Base-by-base conservation (phyloP, 2,329 filamentous ascomycete species). In the Escovopsis sp. region DNA sequence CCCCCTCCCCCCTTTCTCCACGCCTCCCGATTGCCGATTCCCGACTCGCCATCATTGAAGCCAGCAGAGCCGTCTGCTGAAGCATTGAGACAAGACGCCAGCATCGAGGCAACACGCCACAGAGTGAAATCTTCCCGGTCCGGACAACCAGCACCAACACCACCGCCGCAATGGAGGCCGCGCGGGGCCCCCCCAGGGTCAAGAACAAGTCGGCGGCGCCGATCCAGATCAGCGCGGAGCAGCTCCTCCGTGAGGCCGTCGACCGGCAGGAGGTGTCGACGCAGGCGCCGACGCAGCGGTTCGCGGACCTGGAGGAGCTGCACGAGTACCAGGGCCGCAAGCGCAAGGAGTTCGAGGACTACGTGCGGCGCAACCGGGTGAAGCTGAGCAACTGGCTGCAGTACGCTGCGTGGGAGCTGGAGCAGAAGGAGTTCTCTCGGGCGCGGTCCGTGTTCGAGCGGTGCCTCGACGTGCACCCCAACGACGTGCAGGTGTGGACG, bases 381-480 rank as follows among this genome's bases (percentile, higher is more conserved):
- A 94, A 93, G 57, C 87, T 96, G 73, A 94, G 94, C 70, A 96
- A 96, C 64, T 98, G 91, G 91, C 86, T 91, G 73, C 84, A 88
- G 56, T 98, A 98, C 70, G 89, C 91, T 43, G 77, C 84, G 52
- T 98, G 88, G 85, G 91, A 98, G 67, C 72, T 96, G 46, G 89
- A 98, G 60, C 91, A 98, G 65, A 96, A 96, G 63, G 91, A 98
- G 66, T 95, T 85, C 62, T 79, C 82, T 42, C 82, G 91, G 42
- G 91, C 91, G 27, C 74, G 91, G 35, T 93, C 84, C 39, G 80
- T 98, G 55, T 98, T 96, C 54, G 91, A 98, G 67, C 77, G 91
- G 52, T 89, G 89, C 39, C 72, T 98, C 51, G 91, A 98, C 60
- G 85, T 91, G 33, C 85, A 94, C 54, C 74, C 85, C 41, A 94